These are phyloP conservation scores for Phaffomyces thermotolerans DNA, from an alignment of 805 yeast genomes.

Conservation along the genomic window DNA sequence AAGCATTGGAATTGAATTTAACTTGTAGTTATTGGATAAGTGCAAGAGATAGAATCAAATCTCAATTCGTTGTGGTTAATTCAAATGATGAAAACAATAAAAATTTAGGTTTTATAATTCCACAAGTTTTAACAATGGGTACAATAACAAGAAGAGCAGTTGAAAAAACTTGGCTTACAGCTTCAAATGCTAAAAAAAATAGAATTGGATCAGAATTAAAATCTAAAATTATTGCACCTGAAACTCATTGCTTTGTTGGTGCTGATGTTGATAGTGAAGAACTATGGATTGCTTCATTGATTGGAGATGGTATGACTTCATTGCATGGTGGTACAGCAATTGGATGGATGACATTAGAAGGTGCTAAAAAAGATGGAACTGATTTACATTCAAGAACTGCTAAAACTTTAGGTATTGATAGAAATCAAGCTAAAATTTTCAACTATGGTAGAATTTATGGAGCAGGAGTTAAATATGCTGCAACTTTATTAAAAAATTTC, in stretches of 20 bases:
- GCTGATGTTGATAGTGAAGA: constrained; percentile 99
- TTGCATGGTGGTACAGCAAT: constrained; percentile 94
- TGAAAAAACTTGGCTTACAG: constrained; percentile 96
- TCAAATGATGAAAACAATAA: constrained; percentile 13
- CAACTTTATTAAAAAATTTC: constrained; percentile 74
- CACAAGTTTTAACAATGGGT: constrained; percentile 87
- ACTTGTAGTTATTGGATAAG: constrained; percentile 91
- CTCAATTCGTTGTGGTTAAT: constrained; percentile 68
- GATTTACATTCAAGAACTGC: constrained; percentile 96
- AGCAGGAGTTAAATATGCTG: constrained; percentile 90
- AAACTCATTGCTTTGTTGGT: constrained; percentile 87
- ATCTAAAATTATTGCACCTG: constrained; percentile 78
- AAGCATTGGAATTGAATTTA: constrained; percentile 71
- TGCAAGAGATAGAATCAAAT: constrained; percentile 72
- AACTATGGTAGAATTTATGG: constrained; percentile 97
- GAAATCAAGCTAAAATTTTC: constrained; percentile 91
- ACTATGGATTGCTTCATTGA: constrained; percentile 92
- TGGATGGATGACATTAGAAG: constrained; percentile 99
- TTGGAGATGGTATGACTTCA: constrained; percentile 86
- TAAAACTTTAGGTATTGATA: constrained; percentile 72
- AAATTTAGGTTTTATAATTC: constrained; percentile 50
- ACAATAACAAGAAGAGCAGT: constrained; percentile 95
- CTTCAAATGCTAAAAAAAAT: constrained; percentile 81
- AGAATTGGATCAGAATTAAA: constrained; percentile 92
- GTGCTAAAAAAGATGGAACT: constrained; percentile 84